Percentiles rank a stretch among this genome's conserved stretches.
Evolutionary conservation across 2,329 filamentous ascomycete genomes (phyloP).

Genomic region (Cladophialophora immunda): DNA sequence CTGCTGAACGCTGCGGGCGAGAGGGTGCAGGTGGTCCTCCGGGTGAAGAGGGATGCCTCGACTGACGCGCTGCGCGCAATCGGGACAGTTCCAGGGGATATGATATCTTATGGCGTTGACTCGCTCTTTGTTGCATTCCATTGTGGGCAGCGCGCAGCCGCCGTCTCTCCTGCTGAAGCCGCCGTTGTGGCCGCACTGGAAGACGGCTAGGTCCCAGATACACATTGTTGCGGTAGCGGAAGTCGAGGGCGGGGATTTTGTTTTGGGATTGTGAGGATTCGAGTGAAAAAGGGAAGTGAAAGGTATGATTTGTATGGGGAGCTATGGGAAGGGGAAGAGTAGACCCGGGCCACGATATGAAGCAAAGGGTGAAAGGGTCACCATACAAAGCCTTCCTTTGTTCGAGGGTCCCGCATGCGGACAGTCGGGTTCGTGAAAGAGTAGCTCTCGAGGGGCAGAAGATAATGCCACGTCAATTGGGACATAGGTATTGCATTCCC

Average conservation of each 20-base stretch:
- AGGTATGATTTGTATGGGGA: not conserved
- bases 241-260: not conserved
- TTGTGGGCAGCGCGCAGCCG: not conserved
- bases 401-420: conserved; percentile 1
- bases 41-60: not conserved
- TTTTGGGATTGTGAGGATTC: not conserved
- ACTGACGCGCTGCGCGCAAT: not conserved
- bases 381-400: not conserved
- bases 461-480: not conserved
- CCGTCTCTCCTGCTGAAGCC: not conserved
- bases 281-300: not conserved
- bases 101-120: not conserved
- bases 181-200: not conserved
- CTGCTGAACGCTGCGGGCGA: not conserved
- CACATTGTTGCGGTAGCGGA: not conserved
- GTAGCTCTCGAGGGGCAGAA: not conserved
- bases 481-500: not conserved
- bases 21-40: not conserved
- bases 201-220: not conserved
- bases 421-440: not conserved
- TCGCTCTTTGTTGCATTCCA: not conserved
- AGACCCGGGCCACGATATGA: not conserved
- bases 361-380: not conserved
- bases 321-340: not conserved
- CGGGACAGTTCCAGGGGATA: not conserved